Base-by-base conservation (phyloP, 306 rosid species). In the Malus sylvestris region DNA sequence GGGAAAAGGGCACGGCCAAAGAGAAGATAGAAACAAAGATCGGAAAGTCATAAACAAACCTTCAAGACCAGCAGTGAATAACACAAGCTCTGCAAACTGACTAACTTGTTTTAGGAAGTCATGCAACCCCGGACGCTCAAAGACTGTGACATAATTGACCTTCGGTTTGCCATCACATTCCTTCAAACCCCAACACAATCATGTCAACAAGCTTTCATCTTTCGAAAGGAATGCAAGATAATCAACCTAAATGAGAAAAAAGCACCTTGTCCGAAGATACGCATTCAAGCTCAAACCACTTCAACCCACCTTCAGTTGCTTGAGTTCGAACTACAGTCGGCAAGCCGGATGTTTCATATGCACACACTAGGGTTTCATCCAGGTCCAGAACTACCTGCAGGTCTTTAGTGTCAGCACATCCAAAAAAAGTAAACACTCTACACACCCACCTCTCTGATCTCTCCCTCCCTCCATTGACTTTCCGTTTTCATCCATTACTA, bases 1-100 rank as follows among this genome's bases (percentile, higher is more conserved):
- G 25, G 20, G n/a, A 4, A 42, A 38, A 42, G 8, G 15, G 16
- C 42, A 59, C 23, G 40, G 42, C 8, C 40, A 15, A 82, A 49
- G 57, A 45, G 5, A 49, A 44, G 19, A 2, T 57, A 30, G 10
- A 32, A 51, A 27, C 3, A 40, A 72, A 29, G 38, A 35, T 35
- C 15, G 69, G 9, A 77, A 63, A 76, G 42, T n/a, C 23, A 69
- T 29, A 46, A 77, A 45, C 81, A 66, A 75, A 91, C 99, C 99
- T 92, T 95, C 97, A 79, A 95, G 97, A 77, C 99, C 99, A 75
- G 99, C 99, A 51, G 99, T 95, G 77, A 95, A 95, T 72, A 95
- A 91, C 69, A 95, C 93, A 84, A 95, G 81, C 77, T 95, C 90
- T 11, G 97, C 97, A 78, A 95, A 95, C 75, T 85, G 85, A 76